Evolutionary conservation across 768 basidiomycete species (phyloP).

Genomic region (Termitomyces sp.): DNA sequence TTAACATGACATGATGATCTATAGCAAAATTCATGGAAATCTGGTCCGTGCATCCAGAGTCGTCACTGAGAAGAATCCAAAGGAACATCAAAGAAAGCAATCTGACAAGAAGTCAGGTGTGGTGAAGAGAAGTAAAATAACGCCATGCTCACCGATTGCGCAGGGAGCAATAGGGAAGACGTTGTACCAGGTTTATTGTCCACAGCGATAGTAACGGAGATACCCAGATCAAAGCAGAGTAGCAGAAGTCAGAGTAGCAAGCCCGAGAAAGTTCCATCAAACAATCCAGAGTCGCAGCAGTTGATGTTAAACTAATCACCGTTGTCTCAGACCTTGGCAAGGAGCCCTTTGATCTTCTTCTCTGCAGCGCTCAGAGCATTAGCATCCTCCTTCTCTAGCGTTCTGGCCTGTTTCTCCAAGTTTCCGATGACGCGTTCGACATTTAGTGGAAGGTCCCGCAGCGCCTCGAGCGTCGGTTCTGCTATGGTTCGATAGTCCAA

Average conservation of each 20-base stretch:
- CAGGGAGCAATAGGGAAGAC: too few species aligned
- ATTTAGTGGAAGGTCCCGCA: conserved; percentile 45
- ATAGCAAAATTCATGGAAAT: too few species aligned
- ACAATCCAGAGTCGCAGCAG: background rate
- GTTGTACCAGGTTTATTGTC: background rate
- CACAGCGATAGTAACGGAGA: background rate
- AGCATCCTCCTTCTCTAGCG: conserved; percentile 31
- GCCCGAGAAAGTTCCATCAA: background rate
- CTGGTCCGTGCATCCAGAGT: too few species aligned
- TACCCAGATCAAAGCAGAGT: background rate
- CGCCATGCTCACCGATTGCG: background rate
- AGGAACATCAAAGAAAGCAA: too few species aligned
- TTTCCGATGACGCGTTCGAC: conserved; percentile 48
- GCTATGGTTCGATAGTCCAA: conserved; percentile 28
- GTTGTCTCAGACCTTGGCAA: conserved; percentile 20
- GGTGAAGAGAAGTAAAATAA: background rate
- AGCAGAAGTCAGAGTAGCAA: background rate
- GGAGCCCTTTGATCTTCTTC: conserved; percentile 27
- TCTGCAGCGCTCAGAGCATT: conserved; percentile 19
- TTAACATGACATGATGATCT: too few species aligned
- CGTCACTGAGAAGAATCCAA: background rate
- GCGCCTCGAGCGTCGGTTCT: conserved; percentile 34
- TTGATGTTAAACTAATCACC: background rate
- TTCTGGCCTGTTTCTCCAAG: conserved; percentile 53
- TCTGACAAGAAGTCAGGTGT: background rate